Conservation (phyloP, 192 early-diverging fungal genomes). For the Backusella liffmaniae region DNA sequence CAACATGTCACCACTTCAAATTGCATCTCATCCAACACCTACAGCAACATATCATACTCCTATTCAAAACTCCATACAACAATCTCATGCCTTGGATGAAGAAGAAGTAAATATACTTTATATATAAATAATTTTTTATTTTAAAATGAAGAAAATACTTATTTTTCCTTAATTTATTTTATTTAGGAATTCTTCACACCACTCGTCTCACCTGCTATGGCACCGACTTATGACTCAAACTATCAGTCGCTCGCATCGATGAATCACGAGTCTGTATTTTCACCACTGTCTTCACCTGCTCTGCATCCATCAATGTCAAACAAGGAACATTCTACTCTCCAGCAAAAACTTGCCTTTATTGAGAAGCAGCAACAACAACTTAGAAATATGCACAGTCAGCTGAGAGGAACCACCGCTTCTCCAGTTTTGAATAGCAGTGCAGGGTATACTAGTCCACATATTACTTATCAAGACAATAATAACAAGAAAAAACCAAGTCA, state of each 20-base stretch:
- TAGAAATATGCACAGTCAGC: slow-evolving; percentile 4
- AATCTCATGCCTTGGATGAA: slow-evolving; percentile 1
- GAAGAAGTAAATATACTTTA: slow-evolving; percentile 9
- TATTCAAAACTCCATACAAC: slow-evolving; percentile 5
- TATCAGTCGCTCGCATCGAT: slow-evolving; percentile 18
- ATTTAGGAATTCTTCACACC: slow-evolving; percentile 55
- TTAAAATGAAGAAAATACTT: too few species aligned
- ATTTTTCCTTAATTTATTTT: not conserved
- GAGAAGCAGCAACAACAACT: slow-evolving; percentile 40
- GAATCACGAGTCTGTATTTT: slow-evolving; percentile 43
- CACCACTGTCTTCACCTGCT: slow-evolving; percentile 67
- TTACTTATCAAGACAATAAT: not conserved
- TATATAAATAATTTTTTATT: too few species aligned
- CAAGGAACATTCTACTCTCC: slow-evolving; percentile 9
- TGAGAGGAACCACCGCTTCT: not conserved
- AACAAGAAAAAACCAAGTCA: slow-evolving; percentile 13
- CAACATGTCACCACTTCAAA: slow-evolving; percentile 38
- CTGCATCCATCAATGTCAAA: slow-evolving; percentile 39
- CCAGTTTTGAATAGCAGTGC: not conserved
- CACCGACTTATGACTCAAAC: slow-evolving; percentile 47
- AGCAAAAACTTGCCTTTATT: slow-evolving; percentile 34
- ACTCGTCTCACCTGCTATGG: slow-evolving; percentile 70
- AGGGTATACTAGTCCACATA: not conserved
- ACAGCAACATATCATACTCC: slow-evolving; percentile 17
- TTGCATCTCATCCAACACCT: slow-evolving; percentile 18